A percentile compares a stretch with the other conserved stretches of the same genome.
Evolutionary conservation across 139 green algal species (phyloP).

Genomic region (Closterium sp.): DNA sequence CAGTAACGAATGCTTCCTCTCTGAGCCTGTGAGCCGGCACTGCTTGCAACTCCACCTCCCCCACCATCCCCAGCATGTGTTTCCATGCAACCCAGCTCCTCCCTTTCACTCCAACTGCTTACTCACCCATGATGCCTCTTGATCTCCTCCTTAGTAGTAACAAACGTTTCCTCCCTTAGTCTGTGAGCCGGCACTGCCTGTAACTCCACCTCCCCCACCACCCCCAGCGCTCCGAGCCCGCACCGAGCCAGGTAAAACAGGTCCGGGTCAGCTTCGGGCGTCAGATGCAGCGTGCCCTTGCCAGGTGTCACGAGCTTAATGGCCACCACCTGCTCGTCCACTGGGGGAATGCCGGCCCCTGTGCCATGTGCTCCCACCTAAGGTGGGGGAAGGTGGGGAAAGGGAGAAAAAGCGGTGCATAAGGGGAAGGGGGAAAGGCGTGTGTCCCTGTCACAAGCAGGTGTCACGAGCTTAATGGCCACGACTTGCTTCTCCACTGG

Average conservation of each 20-base stretch:
- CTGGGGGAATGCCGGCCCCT: too few relatives aligned
- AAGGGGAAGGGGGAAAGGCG: not conserved
- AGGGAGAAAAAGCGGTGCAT: not conserved
- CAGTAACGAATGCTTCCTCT: conserved; percentile 78
- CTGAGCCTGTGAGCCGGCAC: conserved; percentile 75
- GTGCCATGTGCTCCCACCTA: conserved; percentile 86
- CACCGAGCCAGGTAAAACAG: conserved; percentile 71
- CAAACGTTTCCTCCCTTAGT: too few relatives aligned
- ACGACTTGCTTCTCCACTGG: conserved; percentile 91
- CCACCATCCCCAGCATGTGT: too few relatives aligned
- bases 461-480: conserved; percentile 65
- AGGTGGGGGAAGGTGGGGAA: not conserved
- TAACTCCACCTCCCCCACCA: too few relatives aligned
- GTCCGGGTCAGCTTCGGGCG: conserved; percentile 59
- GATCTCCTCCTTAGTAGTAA: too few relatives aligned
- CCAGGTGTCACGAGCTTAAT: conserved; percentile 88
- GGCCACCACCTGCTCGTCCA: conserved; percentile 77
- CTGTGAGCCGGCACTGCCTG: too few relatives aligned
- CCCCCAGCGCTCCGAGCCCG: conserved; percentile 77
- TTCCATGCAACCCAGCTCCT: too few relatives aligned
- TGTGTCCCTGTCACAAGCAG: too few relatives aligned
- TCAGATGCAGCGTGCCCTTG: conserved; percentile 67
- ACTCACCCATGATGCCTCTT: too few relatives aligned
- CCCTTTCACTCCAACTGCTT: too few relatives aligned
- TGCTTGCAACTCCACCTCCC: too few relatives aligned